These are phyloP conservation scores for Schizothecium vesticola DNA, from an alignment of 495 filamentous ascomycete genomes.

Conservation along the genomic window DNA sequence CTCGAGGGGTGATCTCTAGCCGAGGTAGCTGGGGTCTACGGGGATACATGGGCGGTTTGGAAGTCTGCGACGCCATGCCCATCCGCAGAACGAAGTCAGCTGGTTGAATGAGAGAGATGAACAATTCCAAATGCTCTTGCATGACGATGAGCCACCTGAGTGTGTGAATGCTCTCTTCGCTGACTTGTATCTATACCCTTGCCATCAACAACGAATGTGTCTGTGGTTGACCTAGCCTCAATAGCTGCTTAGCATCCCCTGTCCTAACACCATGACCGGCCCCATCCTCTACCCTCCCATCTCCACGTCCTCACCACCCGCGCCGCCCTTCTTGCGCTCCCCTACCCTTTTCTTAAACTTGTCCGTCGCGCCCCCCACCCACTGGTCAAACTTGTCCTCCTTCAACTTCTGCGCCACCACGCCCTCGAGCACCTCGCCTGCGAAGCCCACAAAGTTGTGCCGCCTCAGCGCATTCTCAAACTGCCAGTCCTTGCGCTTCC, in stretches of 20 bases:
- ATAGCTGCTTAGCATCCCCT: too few species aligned
- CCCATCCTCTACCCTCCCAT: slow-evolving; percentile 24
- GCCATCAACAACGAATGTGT: neutral
- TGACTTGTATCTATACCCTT: neutral
- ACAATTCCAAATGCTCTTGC: neutral
- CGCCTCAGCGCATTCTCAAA: slow-evolving; percentile 93
- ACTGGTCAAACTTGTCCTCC: slow-evolving; percentile 63
- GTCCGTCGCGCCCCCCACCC: slow-evolving; percentile 71
- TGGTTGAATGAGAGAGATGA: neutral
- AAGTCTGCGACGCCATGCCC: neutral
- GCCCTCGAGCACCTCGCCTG: slow-evolving; percentile 82
- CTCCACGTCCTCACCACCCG: slow-evolving; percentile 38
- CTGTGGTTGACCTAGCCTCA: neutral
- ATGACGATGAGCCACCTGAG: neutral
- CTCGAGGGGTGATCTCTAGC: neutral
- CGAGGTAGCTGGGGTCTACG: neutral
- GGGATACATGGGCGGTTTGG: neutral
- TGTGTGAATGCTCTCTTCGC: neutral
- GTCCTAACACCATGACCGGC: neutral
- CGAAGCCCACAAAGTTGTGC: slow-evolving; percentile 96
- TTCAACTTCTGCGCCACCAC: slow-evolving; percentile 67
- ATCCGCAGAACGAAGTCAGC: neutral
- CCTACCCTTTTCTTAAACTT: slow-evolving; percentile 66
- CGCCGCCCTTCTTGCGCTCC: slow-evolving; percentile 33
- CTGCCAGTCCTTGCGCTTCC: slow-evolving; percentile 78